Percentiles rank a stretch among this genome's conserved stretches.
phyloP scores from a whole-genome alignment of 2,329 filamentous ascomycete species.

The Aureobasidium pullulans region DNA sequence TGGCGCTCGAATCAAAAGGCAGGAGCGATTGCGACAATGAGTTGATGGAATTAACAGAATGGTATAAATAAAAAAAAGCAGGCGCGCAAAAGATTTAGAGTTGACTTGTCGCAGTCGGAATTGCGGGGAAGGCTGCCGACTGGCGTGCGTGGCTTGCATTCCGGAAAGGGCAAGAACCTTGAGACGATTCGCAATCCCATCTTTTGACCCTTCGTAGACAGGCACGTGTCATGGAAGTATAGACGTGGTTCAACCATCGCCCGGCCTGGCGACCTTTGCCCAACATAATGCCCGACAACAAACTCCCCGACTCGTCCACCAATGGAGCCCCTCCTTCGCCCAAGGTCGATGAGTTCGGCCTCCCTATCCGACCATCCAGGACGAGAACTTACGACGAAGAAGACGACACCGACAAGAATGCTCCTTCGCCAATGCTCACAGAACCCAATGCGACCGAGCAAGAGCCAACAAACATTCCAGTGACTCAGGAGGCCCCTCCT shows the following conservation, averaged over 20 bases:
- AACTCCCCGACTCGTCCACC: neutral
- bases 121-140: neutral
- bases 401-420: slow-evolving; percentile 16
- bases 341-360: slow-evolving; percentile 29
- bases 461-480: neutral
- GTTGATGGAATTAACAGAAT: neutral
- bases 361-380: slow-evolving; percentile 27
- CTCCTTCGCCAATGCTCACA: neutral
- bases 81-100: slow-evolving; percentile 6
- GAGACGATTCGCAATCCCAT: neutral
- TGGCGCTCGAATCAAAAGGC: neutral
- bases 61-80: neutral
- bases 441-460: neutral
- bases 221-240: slow-evolving; percentile 3
- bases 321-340: neutral
- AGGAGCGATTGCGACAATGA: neutral
- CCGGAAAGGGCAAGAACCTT: neutral
- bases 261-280: neutral
- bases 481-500: neutral
- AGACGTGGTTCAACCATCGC: neutral
- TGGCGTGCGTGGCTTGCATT: neutral
- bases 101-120: neutral
- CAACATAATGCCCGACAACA: neutral
- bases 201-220: neutral
- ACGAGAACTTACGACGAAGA: slow-evolving; percentile 23